Conservation (phyloP, 163 green algal species). For the Picocystis sp. region DNA sequence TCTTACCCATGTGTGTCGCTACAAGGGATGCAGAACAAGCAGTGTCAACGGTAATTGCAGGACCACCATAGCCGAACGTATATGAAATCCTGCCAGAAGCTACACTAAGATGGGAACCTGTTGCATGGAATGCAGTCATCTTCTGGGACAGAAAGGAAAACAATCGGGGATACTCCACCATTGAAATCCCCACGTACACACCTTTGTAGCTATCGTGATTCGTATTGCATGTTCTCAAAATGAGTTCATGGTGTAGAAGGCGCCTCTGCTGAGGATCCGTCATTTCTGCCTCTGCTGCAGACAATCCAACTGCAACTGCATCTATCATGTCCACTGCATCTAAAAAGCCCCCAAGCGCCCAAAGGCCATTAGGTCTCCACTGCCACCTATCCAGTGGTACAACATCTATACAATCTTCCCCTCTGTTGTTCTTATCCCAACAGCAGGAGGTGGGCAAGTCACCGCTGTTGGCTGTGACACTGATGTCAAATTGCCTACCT, state of each 20-base stretch:
- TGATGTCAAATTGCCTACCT: neutral
- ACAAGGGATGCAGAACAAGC: slow-evolving; percentile 24
- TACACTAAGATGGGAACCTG: slow-evolving; percentile 32
- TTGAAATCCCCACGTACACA: slow-evolving; percentile 61
- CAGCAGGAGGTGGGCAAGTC: neutral
- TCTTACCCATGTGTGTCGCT: slow-evolving; percentile 10
- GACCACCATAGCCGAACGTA: slow-evolving; percentile 32
- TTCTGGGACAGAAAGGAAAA: slow-evolving; percentile 7
- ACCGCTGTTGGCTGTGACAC: neutral
- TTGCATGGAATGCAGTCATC: slow-evolving; percentile 21
- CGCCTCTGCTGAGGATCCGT: slow-evolving; percentile 48
- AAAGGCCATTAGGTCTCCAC: slow-evolving; percentile 5
- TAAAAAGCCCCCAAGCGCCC: slow-evolving; percentile 25
- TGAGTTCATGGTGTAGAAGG: slow-evolving; percentile 12
- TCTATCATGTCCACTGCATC: slow-evolving; percentile 27
- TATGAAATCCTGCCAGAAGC: slow-evolving; percentile 54
- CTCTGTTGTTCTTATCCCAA: neutral
- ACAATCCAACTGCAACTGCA: slow-evolving; percentile 21
- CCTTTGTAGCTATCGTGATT: slow-evolving; percentile 8
- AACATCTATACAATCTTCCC: slow-evolving; percentile 1
- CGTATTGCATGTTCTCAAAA: neutral
- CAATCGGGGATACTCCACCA: slow-evolving; percentile 40
- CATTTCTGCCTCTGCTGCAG: slow-evolving; percentile 28
- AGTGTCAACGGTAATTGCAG: slow-evolving; percentile 19
- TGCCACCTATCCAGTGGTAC: slow-evolving; percentile 10